phyloP scores from a whole-genome alignment of 225 moss, liverwort and hornwort species.

The Asterella californica region DNA sequence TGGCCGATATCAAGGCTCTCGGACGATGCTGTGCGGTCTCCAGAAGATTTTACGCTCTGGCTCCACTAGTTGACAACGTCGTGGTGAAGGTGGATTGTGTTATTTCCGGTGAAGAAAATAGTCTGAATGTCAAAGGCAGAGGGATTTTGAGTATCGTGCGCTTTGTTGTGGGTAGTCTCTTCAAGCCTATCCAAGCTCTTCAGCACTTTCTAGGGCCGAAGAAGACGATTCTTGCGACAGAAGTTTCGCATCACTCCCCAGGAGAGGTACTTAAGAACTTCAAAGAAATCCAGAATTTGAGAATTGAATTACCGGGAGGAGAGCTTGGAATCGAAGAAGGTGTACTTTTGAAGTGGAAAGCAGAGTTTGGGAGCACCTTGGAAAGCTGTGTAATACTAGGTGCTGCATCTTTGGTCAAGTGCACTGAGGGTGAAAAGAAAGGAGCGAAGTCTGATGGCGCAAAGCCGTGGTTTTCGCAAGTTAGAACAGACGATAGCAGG shows the following conservation, averaged over 20 bases:
- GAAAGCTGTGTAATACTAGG: conserved; percentile 87
- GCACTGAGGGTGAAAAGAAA: conserved; percentile 49
- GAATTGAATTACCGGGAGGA: conserved; percentile 76
- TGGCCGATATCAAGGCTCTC: conserved; percentile 77
- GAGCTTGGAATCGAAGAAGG: conserved; percentile 85
- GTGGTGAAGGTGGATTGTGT: conserved; percentile 89
- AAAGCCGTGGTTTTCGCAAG: conserved; percentile 50
- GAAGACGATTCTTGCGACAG: conserved; percentile 62
- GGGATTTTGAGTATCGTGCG: conserved; percentile 68
- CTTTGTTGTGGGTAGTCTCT: conserved; percentile 66
- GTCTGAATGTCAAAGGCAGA: conserved; percentile 58
- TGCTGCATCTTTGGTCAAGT: conserved; percentile 67
- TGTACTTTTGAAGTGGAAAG: conserved; percentile 75
- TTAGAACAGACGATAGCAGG: conserved; percentile 42
- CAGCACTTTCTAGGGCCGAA: conserved; percentile 76
- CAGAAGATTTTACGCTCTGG: conserved; percentile 67
- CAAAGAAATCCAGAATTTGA: conserved; percentile 75
- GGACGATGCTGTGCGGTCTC: conserved; percentile 84
- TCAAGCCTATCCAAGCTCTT: conserved; percentile 71
- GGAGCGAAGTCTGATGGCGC: conserved; percentile 41
- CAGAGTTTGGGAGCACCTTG: conserved; percentile 78
- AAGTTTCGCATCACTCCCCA: conserved; percentile 83
- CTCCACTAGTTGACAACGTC: conserved; percentile 78
- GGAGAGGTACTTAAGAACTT: conserved; percentile 84
- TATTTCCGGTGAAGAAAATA: conserved; percentile 71